Evolutionary conservation across 208 protist species (phyloP), one percentile per base, ranked within the genome.

Genomic region (Crithidia bombi): DNA sequence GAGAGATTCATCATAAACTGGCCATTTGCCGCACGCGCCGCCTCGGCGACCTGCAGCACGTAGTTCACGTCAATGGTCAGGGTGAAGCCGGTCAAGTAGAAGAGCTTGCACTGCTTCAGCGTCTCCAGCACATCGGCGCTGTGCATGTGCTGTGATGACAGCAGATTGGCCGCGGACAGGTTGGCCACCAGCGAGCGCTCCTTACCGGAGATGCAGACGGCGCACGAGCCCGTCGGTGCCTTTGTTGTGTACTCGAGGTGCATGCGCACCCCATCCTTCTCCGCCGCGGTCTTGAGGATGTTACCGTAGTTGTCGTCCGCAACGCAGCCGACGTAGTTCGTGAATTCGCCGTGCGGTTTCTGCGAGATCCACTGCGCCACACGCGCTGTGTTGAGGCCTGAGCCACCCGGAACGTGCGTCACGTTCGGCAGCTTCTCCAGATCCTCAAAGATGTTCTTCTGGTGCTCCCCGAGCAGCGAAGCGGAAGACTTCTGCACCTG

Each of bases 381-480:
- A 44, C 98, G 90, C 3, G 98, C 96, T 19, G 95, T 91, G 91
- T 99, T 99, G 72, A 99, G 95, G 9, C 97, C 98, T 30, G 98
- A 93, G 65, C 99, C 99, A 58, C 99, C 99, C 14, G 98, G 96
- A 26, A 99, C 96, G 82, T 98, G 99, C 51, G 96, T 79, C 14
- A 98, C 93, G 62, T 78, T 58, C 46, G 69, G 55, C 17, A 78
- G 79, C 41, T 88, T 82, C 43, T 92, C 56, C 32, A 98, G 57
- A 12, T 98, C 94, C 2, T 69, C 84, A 68, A 98, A 99, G 58
- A 99, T 82, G 68, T 82, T 89, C 32, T 97, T 72, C 75, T 99
- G 98, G 25, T 98, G 90, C 36, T 96, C 90, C 30, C 93, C 89
- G 52, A 98, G 93, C 21, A 99, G 85, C 47, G 96, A 97, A 4